Evolutionary conservation across 2,329 filamentous ascomycete species (phyloP).

Genomic region (Scolecobasidium constrictum): DNA sequence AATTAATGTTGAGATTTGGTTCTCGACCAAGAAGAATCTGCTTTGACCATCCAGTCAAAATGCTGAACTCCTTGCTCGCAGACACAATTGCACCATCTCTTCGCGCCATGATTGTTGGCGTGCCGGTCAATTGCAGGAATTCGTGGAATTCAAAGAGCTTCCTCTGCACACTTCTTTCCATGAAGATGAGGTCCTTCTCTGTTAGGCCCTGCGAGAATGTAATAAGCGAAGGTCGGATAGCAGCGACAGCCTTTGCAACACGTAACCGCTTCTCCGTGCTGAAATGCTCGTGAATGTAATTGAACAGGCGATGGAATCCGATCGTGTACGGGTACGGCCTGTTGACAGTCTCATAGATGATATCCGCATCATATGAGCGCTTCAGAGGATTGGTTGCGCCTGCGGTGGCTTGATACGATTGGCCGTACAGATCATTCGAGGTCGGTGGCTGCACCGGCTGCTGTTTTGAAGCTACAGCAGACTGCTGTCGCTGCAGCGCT

Average conservation of each 20-base stretch:
- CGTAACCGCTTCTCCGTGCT: slow-evolving; percentile 64
- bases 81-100: slow-evolving; percentile 91
- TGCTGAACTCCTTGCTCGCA: slow-evolving; percentile 93
- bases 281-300: slow-evolving; percentile 69
- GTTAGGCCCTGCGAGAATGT: slow-evolving; percentile 84
- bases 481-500: background rate
- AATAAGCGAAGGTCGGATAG: slow-evolving; percentile 87
- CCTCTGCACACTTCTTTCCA: slow-evolving; percentile 94
- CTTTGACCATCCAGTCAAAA: slow-evolving; percentile 88
- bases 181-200: slow-evolving; percentile 82
- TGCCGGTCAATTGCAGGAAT: slow-evolving; percentile 75
- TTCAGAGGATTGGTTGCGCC: slow-evolving; percentile 20
- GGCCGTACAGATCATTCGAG: background rate
- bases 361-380: slow-evolving; percentile 60
- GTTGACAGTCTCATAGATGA: slow-evolving; percentile 80
- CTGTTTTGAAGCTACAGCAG: slow-evolving; percentile 17
- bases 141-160: slow-evolving; percentile 90
- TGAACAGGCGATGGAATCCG: slow-evolving; percentile 81
- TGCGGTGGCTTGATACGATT: background rate
- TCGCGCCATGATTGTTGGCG: slow-evolving; percentile 83
- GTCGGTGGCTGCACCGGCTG: slow-evolving; percentile 8
- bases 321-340: slow-evolving; percentile 86
- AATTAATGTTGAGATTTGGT: slow-evolving; percentile 78
- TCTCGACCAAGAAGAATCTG: slow-evolving; percentile 80
- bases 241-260: slow-evolving; percentile 79